Percentiles rank a stretch among this genome's conserved stretches.
These are phyloP conservation scores for Leccinellum albellum DNA, from an alignment of 768 basidiomycete genomes.

Conservation along the genomic window DNA sequence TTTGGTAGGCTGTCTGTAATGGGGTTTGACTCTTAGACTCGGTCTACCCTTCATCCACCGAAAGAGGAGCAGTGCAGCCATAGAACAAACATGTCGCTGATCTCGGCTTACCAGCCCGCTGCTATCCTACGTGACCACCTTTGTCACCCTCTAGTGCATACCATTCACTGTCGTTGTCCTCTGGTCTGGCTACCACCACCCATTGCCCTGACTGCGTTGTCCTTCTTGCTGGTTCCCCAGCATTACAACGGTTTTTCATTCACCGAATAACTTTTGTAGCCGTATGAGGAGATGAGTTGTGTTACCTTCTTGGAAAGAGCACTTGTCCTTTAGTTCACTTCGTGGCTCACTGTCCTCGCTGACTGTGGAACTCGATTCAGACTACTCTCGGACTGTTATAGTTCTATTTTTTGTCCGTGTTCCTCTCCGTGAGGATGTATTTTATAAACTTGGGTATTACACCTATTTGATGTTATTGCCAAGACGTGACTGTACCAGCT, in stretches of 20 bases:
- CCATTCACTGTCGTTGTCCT: background rate
- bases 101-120: too few relatives aligned
- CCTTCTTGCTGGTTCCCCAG: slow-evolving; percentile 7
- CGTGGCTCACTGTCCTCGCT: slow-evolving; percentile 17
- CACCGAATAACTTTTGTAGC: background rate
- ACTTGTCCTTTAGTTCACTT: slow-evolving; percentile 29
- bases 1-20: background rate
- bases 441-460: too few relatives aligned
- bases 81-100: too few relatives aligned
- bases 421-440: slow-evolving; percentile 17
- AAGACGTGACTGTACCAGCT: too few relatives aligned
- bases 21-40: background rate
- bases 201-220: slow-evolving; percentile 4
- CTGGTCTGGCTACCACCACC: background rate
- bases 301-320: background rate
- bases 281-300: slow-evolving; percentile 16
- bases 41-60: background rate
- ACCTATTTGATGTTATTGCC: too few relatives aligned
- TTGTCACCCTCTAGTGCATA: slow-evolving; percentile 8
- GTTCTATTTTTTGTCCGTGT: background rate
- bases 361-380: slow-evolving; percentile 33
- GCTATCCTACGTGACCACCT: too few relatives aligned
- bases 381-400: slow-evolving; percentile 31
- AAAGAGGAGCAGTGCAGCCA: slow-evolving; percentile 7
- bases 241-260: slow-evolving; percentile 1